Base-by-base conservation (phyloP, 164 flowering plant species). In the Warburgia ugandensis region DNA sequence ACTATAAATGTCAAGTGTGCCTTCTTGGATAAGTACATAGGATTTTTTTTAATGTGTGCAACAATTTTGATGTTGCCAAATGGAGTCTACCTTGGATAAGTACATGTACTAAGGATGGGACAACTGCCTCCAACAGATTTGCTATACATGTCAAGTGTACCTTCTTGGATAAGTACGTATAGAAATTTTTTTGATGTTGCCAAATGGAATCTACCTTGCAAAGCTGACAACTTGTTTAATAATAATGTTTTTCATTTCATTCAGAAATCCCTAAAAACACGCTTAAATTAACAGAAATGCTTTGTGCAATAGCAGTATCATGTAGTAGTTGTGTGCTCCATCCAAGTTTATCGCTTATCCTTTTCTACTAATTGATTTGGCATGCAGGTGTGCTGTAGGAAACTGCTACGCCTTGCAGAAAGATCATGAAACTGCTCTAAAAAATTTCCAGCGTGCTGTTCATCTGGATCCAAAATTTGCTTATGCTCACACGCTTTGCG, bases 341-440 rank as follows among this genome's bases (percentile, higher is more conserved):
- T 9, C 16, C 11, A 6, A 22, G 5, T 13, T n/a, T 31, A 20
- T 43, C 6, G 10, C 1, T 48, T 48, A 32, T 43, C 2, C 14
- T 10, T n/a, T 6, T 62, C 30, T 20, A 13, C 12, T 43, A 25
- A 26, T 52, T 50, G 23, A 48, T 56, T 65, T 48, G 13, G 31
- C 27, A 23, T 72, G 60, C 84, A 94, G 99, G 99, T 84, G 86
- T 79, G 99, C 99, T 9, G 74, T 86, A 77, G 99, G 99, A 28
- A 94, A 94, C 58, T 94, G 99, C 70, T 94, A 80, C 60, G 89
- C 97, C 75, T 77, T 84, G 77, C 97, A 84, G 72, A 94, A 94
- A 65, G 99, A 94, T 67, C 97, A 94, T 66, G 97, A 89, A 77
- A 83, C 88, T 51, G 99, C 97, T 56, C 65, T 94, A 39, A 94